Evolutionary conservation across 129 eudicot species (phyloP).

Genomic region (Kitagawia praeruptora): DNA sequence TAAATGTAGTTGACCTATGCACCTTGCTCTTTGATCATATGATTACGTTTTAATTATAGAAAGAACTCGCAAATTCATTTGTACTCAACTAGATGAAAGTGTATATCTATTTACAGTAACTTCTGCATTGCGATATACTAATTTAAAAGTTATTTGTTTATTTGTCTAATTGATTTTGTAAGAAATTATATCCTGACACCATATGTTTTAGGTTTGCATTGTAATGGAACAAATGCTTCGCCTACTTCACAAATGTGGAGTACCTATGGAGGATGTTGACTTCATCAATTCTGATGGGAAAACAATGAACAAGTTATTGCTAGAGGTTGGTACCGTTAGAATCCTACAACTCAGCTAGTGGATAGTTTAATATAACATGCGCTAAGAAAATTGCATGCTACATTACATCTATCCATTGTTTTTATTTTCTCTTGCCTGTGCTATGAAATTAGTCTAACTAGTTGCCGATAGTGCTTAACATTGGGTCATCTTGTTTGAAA

Average conservation of each 20-base stretch:
- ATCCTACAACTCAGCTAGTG: neutral
- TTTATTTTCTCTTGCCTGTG: neutral
- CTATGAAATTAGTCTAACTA: neutral
- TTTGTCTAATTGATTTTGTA: neutral
- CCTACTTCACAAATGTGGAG: slow-evolving; percentile 88
- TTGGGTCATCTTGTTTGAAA: no score
- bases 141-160: neutral
- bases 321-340: slow-evolving; percentile 55
- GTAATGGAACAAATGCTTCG: slow-evolving; percentile 99
- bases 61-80: neutral
- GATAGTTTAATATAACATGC: neutral
- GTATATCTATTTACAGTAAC: neutral
- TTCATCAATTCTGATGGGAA: slow-evolving; percentile 93
- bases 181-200: neutral
- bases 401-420: neutral
- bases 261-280: slow-evolving; percentile 88
- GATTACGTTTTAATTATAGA: neutral
- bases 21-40: neutral
- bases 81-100: neutral
- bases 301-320: slow-evolving; percentile 76
- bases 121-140: neutral
- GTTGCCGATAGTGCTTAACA: neutral
- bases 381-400: neutral
- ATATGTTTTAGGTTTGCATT: slow-evolving; percentile 55
- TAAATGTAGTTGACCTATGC: neutral